phyloP scores from a whole-genome alignment of 2,329 filamentous ascomycete genomes.

The Ascocoryne sarcoides region DNA sequence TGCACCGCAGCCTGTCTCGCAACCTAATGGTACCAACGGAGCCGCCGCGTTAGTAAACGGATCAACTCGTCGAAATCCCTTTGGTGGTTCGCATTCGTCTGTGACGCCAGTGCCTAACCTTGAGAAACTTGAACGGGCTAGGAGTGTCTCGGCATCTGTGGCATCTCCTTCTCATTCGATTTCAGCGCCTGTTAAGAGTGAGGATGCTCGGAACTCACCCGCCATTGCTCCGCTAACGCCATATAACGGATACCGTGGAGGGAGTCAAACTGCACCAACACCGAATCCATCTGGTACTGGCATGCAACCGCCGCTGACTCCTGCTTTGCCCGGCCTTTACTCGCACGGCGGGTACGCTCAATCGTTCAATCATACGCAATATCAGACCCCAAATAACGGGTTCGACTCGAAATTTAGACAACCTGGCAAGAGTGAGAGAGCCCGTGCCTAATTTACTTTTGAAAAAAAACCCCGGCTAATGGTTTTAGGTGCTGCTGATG shows the following conservation, averaged over 20 bases:
- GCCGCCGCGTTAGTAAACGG: conserved; percentile 17
- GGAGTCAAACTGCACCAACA: conserved; percentile 31
- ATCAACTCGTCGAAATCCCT: conserved; percentile 24
- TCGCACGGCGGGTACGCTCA: conserved; percentile 22
- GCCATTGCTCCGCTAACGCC: conserved; percentile 15
- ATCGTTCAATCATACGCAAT: conserved; percentile 23
- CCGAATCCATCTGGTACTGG: conserved; percentile 16
- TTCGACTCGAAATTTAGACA: conserved; percentile 35
- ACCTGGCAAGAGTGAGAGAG: conserved; percentile 39
- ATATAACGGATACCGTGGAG: conserved; percentile 28
- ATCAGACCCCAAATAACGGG: conserved; percentile 28
- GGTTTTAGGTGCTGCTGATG: conserved; percentile 44
- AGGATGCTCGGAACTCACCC: conserved; percentile 27
- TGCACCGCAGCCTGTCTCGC: conserved; percentile 39
- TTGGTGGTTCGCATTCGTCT: conserved; percentile 17
- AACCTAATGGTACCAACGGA: conserved; percentile 35
- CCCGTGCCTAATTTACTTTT: conserved; percentile 2
- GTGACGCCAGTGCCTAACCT: conserved; percentile 20
- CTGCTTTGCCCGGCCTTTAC: conserved; percentile 17
- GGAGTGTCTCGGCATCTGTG: conserved; percentile 25
- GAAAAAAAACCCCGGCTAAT: conserved; percentile 13
- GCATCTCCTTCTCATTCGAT: conserved; percentile 26
- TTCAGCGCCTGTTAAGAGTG: conserved; percentile 31
- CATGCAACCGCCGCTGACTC: conserved; percentile 27
- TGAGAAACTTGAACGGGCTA: conserved; percentile 25